Conservation (phyloP, 2,329 filamentous ascomycete species). For the Hypoxylon sp. region DNA sequence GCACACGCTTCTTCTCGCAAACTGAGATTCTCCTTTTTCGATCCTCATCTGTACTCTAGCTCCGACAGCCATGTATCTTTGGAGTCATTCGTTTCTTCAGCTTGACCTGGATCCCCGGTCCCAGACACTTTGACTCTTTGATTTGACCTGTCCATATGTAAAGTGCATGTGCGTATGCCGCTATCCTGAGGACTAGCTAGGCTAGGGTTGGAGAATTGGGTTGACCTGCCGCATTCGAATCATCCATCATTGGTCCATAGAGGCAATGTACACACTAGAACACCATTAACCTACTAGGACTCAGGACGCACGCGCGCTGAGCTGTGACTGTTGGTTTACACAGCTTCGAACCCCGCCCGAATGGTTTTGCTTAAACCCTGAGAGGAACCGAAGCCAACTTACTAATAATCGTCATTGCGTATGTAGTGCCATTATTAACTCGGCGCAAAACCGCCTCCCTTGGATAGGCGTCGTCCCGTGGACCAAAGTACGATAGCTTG, state of each 20-base stretch:
- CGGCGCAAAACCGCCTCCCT: conserved; percentile 29
- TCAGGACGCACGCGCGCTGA: conserved; percentile 25
- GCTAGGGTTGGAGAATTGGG: conserved; percentile 28
- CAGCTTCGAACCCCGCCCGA: conserved; percentile 26
- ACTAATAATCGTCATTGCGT: conserved; percentile 28
- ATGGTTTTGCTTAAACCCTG: conserved; percentile 33
- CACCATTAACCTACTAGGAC: conserved; percentile 17
- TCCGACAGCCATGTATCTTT: conserved; percentile 30
- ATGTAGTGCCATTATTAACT: conserved; percentile 21
- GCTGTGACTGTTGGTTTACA: conserved; percentile 27
- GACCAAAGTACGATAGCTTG: conserved; percentile 35
- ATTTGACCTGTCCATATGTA: conserved; percentile 20
- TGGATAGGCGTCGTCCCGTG: conserved; percentile 29
- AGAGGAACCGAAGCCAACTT: conserved; percentile 30
- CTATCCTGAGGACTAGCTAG: conserved; percentile 8
- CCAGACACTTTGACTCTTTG: conserved; percentile 25
- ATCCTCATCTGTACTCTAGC: conserved; percentile 33
- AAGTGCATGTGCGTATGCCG: neutral
- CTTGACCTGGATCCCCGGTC: conserved; percentile 37
- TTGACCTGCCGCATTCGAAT: conserved; percentile 43
- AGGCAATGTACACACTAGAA: conserved; percentile 28
- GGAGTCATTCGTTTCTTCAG: conserved; percentile 36
- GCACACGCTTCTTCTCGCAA: conserved; percentile 16
- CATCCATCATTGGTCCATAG: conserved; percentile 25
- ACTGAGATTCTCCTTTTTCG: conserved; percentile 32